Base-by-base conservation (phyloP, 2,329 filamentous ascomycete genomes). In the Taxawa tesnikishii region DNA sequence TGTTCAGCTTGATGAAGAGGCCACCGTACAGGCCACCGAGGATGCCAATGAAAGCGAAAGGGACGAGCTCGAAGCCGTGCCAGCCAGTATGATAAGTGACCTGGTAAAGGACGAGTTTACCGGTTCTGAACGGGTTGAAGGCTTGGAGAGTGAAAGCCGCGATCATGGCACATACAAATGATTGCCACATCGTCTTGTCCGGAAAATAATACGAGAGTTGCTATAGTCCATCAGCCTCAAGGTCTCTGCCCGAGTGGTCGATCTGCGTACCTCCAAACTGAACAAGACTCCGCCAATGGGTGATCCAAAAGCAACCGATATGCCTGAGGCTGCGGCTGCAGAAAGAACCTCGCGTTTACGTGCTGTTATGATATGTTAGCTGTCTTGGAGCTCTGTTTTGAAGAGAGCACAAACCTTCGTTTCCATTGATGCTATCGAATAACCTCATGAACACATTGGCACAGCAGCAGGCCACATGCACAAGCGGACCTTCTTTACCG, bases 101-200 rank as follows among this genome's bases (percentile, higher is more conserved):
- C 57, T 98, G 87, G 53, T 94, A 98, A 33, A 96, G 64, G 28
- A 96, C 90, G 32, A 96, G 79, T 55, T 98, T 92, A 33, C 88
- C 90, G 2, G 87, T 93, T 32, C 90, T 75, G 54, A 96, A 94
- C 4, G 90, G 90, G 52, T 98, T 90, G 39, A 94, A 73, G 4
- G 83, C 83, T 55, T 96, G 88, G 4, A 98, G 67, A 10, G 85
- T 84, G 23, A 96, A 83, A 12, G 90, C 88, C 11, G 87, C 90
- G n/a, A 93, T 83, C 87, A 96, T 96, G 52, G 90, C 90, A 48
- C 90, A 96, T 25, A 98, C 90, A 50, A 98, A 98, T 48, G 85
- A 94, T 55, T 94, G 90, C 90, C 90, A 98, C 90, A 98, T 96
- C 7, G 90, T 96, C 58, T 96, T 96, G 59, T 96, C 88, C 0